These are phyloP conservation scores for Fusarium sp. DNA, from an alignment of 2,329 filamentous ascomycete genomes.

Conservation along the genomic window DNA sequence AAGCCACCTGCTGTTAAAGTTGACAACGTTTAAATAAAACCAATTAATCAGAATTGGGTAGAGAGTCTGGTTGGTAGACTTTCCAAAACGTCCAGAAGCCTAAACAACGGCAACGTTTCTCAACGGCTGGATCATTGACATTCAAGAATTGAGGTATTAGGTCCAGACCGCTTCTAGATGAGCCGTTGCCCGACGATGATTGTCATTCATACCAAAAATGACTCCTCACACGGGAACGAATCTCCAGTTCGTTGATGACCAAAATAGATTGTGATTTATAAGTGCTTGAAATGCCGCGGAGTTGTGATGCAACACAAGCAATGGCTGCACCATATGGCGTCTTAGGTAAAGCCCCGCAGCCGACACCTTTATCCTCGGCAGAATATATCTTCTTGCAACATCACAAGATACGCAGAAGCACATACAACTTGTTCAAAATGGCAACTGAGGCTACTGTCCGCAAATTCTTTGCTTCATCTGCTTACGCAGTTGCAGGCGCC, in stretches of 20 bases:
- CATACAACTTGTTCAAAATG: constrained; percentile 52
- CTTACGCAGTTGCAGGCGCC: constrained; percentile 90
- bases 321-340: constrained; percentile 27
- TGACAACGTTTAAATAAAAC: background rate
- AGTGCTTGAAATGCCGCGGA: background rate
- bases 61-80: constrained; percentile 57
- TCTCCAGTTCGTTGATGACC: background rate
- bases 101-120: background rate
- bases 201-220: constrained; percentile 22
- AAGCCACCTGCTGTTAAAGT: background rate
- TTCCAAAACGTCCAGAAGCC: constrained; percentile 63
- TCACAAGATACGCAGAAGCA: background rate
- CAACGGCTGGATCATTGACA: background rate
- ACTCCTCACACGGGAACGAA: background rate
- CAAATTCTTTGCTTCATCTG: constrained; percentile 81
- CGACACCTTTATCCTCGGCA: constrained; percentile 27
- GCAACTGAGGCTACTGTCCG: constrained; percentile 77
- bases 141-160: background rate
- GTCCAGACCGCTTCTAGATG: background rate
- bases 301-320: background rate
- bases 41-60: background rate
- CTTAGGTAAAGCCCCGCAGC: constrained; percentile 38
- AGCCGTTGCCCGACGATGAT: constrained; percentile 41
- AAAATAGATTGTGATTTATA: background rate
- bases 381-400: constrained; percentile 5